A percentile compares a stretch with the other conserved stretches of the same genome.
phyloP scores from a whole-genome alignment of 371 early-diverging fungal species.

The Fennellomyces sp. region DNA sequence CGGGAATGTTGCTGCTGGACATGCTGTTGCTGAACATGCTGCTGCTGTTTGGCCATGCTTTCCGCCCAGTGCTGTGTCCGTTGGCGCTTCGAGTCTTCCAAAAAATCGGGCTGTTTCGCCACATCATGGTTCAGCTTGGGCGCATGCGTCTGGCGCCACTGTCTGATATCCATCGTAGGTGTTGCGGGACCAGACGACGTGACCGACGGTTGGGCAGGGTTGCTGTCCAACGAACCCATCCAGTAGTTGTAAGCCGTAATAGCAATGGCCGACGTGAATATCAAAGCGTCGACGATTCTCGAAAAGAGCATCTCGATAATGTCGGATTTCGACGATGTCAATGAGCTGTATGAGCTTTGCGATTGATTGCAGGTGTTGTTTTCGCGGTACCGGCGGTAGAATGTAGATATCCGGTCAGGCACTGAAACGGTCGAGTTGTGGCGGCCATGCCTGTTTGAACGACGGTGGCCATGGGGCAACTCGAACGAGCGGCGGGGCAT shows the following conservation, averaged over 20 bases:
- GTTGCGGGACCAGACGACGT: not conserved
- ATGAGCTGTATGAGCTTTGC: not conserved
- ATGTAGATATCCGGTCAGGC: not conserved
- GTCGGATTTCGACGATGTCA: not conserved
- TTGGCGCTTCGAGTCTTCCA: constrained; percentile 17
- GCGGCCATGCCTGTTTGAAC: not conserved
- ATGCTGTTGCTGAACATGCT: not conserved
- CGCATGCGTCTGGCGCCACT: constrained; percentile 12
- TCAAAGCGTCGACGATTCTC: constrained; percentile 40
- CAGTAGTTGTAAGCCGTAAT: constrained; percentile 45
- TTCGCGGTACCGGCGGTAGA: not conserved
- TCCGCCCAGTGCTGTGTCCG: constrained; percentile 25
- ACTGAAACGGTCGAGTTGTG: not conserved
- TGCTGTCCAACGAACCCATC: constrained; percentile 27
- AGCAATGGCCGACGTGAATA: constrained; percentile 49
- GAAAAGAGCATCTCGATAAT: constrained; percentile 33
- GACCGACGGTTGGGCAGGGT: constrained; percentile 2
- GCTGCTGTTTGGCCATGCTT: constrained; percentile 4
- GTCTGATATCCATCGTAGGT: constrained; percentile 7
- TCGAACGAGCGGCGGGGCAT: not conserved
- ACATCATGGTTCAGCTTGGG: not conserved
- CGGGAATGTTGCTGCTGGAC: not conserved
- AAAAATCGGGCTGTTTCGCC: constrained; percentile 7
- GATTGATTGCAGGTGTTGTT: not conserved
- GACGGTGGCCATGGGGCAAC: not conserved